Evolutionary conservation across 345 rosid species (phyloP), one percentile per base, ranked within the genome.

Genomic region (Brassica cretica): DNA sequence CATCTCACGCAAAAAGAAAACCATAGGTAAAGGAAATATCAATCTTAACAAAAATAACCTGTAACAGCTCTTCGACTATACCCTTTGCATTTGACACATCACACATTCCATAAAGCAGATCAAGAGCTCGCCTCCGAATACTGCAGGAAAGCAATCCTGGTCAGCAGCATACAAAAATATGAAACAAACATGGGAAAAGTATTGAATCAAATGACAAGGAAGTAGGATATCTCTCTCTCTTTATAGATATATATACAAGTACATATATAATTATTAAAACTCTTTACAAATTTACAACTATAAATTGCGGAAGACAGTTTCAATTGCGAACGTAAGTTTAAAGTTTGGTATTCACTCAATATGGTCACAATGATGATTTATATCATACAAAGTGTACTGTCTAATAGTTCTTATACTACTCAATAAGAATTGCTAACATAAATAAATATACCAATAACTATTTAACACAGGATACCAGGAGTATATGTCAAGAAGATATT

Each of bases 101-200:
- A 70, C 99, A 95, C 97, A 95, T 95, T 66, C 96, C 98, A 83
- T 93, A 95, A 8, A 93, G 92, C 78, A 95, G 86, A 89, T 95
- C 99, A 84, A 95, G 97, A 75, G 99, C 98, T 70, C 99, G 99
- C 58, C 98, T 90, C 19, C 99, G 98, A 61, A 95, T 95, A 82
- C 99, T 95, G 96, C 61, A 78, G 79, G 37, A 65, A 53, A 55
- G 72, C 30, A 35, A 21, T 64, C 41, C 51, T 70, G 59, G 72
- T 37, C 59, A 72, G 65, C 59, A 72, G 65, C 24, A 32, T 25
- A 12, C 53, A 63, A 25, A 62, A 16, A 59, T 55, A 78, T 60
- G 63, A 51, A 53, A 46, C 12, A 46, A 3, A 12, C n/a, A 46
- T 11, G 53, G 15, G 53, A 46, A 46, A 11, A 12, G 12, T 46